Evolutionary conservation across 148 eudicot genomes (phyloP).

Genomic region (Heliamphora exappendiculata): DNA sequence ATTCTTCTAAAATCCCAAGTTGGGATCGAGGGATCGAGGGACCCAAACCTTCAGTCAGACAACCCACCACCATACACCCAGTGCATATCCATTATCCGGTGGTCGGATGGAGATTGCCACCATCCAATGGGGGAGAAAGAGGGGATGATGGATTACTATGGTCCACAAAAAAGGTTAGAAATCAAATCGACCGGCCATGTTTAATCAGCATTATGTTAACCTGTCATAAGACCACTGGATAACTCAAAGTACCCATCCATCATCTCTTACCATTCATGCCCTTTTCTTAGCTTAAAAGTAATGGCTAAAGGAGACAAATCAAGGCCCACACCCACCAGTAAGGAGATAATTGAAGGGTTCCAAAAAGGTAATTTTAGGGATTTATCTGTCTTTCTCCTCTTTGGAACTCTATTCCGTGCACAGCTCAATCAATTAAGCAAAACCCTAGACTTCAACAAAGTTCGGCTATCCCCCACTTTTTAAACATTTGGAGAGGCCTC

Average conservation of each 20-base stretch:
- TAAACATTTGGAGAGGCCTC: too few relatives aligned
- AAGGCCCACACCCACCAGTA: background rate
- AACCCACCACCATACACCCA: background rate
- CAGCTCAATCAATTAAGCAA: slow-evolving; percentile 7
- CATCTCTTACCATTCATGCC: background rate
- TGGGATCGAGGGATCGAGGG: background rate
- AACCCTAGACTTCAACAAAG: background rate
- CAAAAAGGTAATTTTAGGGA: slow-evolving; percentile 16
- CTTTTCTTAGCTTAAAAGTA: slow-evolving; percentile 26
- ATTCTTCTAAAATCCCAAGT: slow-evolving; percentile 2
- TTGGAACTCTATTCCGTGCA: slow-evolving; percentile 5
- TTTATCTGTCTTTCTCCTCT: slow-evolving; percentile 23
- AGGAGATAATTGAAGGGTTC: slow-evolving; percentile 10
- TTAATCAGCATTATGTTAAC: background rate
- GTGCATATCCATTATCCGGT: background rate
- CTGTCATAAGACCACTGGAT: background rate
- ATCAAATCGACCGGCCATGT: background rate
- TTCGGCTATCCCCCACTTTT: slow-evolving; percentile 1
- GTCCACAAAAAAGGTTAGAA: background rate
- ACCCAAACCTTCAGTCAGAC: background rate
- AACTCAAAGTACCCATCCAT: slow-evolving; percentile 1
- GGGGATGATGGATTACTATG: background rate
- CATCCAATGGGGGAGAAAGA: slow-evolving; percentile 1
- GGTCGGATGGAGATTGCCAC: background rate
- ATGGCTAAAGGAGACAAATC: slow-evolving; percentile 1